A percentile compares a stretch with the other conserved stretches of the same genome.
Conservation (phyloP, 495 filamentous ascomycete species). For the Darksidea phi region DNA sequence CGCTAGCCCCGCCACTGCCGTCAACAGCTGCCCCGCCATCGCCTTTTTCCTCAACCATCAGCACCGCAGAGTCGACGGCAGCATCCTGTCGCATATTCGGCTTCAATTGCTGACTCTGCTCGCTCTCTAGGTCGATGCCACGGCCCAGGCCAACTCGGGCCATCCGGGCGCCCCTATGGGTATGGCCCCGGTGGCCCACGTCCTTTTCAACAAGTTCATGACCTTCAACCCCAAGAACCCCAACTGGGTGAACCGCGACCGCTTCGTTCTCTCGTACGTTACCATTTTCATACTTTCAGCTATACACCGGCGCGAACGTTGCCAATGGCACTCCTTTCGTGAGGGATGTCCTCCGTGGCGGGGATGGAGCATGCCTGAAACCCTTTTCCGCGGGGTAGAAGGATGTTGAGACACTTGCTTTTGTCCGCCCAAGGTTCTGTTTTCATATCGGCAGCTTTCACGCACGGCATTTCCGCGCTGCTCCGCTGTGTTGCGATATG, state of each 20-base stretch:
- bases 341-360: background rate
- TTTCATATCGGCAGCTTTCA: constrained; percentile 7
- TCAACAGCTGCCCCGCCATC: constrained; percentile 45
- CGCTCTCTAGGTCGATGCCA: constrained; percentile 84
- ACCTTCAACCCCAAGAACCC: constrained; percentile 99
- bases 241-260: constrained; percentile 92
- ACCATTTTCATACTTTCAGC: constrained; percentile 4
- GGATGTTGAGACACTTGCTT: constrained; percentile 17
- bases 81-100: constrained; percentile 24
- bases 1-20: constrained; percentile 33
- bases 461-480: constrained; percentile 16
- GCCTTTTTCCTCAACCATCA: constrained; percentile 17
- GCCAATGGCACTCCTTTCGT: background rate
- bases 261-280: constrained; percentile 98
- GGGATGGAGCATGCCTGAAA: constrained; percentile 8
- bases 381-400: constrained; percentile 25
- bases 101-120: constrained; percentile 40
- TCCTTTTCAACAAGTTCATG: constrained; percentile 99
- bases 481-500: constrained; percentile 18
- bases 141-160: constrained; percentile 90
- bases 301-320: background rate
- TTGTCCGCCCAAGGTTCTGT: constrained; percentile 11
- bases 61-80: background rate
- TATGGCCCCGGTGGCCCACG: constrained; percentile 95
- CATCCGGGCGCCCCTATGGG: constrained; percentile 99